phyloP scores from a whole-genome alignment of 306 rosid species.

The Cajanus cajan region DNA sequence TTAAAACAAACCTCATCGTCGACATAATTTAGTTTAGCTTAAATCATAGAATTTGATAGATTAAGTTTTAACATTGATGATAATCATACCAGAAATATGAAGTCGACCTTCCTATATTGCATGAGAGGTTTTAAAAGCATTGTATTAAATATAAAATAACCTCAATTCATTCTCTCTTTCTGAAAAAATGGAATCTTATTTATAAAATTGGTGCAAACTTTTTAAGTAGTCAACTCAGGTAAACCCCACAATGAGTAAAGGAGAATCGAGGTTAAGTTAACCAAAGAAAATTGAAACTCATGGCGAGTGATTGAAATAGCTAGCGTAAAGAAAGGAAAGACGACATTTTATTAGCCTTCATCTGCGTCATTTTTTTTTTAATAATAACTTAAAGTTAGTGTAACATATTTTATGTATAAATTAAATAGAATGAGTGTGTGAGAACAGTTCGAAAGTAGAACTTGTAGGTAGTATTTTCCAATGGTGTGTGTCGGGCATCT shows the following conservation, averaged over 20 bases:
- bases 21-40: not conserved
- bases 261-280: conserved; percentile 25
- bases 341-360: not conserved
- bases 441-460: not conserved
- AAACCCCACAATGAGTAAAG: conserved; percentile 9
- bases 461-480: not conserved
- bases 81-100: too few species aligned
- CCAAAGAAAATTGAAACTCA: not conserved
- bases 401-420: not conserved
- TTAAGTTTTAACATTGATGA: too few species aligned
- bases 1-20: not conserved
- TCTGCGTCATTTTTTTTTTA: not conserved
- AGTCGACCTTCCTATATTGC: too few species aligned
- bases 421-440: not conserved
- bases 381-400: not conserved
- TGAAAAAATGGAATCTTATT: not conserved
- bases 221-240: conserved; percentile 35
- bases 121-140: too few species aligned
- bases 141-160: not conserved
- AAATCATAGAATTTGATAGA: not conserved
- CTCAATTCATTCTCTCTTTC: not conserved
- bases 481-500: conserved; percentile 41
- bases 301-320: not conserved
- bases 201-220: not conserved
- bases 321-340: not conserved